Base-by-base conservation (phyloP, 345 rosid genomes). In the Dipteronia dyeriana region DNA sequence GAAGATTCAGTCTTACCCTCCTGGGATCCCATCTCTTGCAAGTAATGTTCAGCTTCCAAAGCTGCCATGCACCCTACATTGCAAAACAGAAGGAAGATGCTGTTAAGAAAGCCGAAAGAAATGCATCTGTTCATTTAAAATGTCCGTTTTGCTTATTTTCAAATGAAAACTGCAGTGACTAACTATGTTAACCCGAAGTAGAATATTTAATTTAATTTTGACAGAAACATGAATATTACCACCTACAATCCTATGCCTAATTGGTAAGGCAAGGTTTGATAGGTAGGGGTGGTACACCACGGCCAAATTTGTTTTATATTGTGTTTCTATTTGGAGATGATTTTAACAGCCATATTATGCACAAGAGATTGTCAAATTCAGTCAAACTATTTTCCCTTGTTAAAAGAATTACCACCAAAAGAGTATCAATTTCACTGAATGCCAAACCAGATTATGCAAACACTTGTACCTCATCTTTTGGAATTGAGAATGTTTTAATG, bases 1-100 rank as follows among this genome's bases (percentile, higher is more conserved):
- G 31, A 74, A 64, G 74, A 66, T 82, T 90, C 89, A 54, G 82
- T 88, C 85, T 94, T 91, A 45, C 86, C 92, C 60, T 83, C 86
- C 68, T 89, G 90, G 29, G 94, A 83, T 82, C 85, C 92, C 59
- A 86, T 85, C 86, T 94, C 93, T 77, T 94, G 97, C 82, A 96
- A 83, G 85, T 92, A 96, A 84, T 96, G 99, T 75, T 94, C 97
- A 9, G 98, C 98, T 43, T 96, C 99, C 78, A 94, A 87, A 11
- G 99, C 99, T 67, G 99, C 97, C 98, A 94, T 96, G 91, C 98
- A 96, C 25, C 99, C 99, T 96, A 84, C 85, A 86, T 61, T 67
- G 73, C 16, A 14, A 41, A 23, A 49, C 51, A 71, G 43, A 66
- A 51, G 23, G 26, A 61, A 9, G 71, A 23, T 60, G 22, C 9